These are phyloP conservation scores for Rhododendron ovatum DNA, from an alignment of 148 eudicot genomes.

Conservation along the genomic window DNA sequence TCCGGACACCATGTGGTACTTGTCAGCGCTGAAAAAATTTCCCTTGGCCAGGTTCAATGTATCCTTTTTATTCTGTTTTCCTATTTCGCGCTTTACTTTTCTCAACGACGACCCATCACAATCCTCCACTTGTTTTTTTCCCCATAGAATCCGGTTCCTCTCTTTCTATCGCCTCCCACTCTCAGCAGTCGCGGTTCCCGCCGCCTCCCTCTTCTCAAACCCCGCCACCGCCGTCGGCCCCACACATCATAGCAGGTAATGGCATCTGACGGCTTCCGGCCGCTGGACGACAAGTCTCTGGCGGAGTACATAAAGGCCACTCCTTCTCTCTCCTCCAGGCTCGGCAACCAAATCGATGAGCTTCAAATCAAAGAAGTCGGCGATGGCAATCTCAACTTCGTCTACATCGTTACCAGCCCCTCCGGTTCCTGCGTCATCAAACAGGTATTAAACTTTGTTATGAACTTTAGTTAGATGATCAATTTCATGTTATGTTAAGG, in stretches of 20 bases:
- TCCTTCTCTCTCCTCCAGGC: conserved; percentile 51
- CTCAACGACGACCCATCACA: not conserved
- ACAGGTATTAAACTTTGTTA: conserved; percentile 32
- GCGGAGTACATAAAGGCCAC: conserved; percentile 72
- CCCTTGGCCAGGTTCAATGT: conserved; percentile 4
- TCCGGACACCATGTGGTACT: too few species aligned
- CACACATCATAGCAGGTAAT: conserved; percentile 11
- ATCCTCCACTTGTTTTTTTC: not conserved
- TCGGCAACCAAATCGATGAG: conserved; percentile 39
- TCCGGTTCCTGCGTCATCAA: conserved; percentile 67
- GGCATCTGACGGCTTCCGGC: conserved; percentile 46
- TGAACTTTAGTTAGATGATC: not conserved
- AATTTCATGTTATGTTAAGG: not conserved
- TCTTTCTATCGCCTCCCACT: not conserved
- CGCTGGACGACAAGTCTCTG: conserved; percentile 64
- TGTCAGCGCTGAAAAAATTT: too few species aligned
- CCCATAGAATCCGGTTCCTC: not conserved
- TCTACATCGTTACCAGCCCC: conserved; percentile 51
- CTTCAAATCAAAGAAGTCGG: conserved; percentile 80
- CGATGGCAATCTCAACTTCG: conserved; percentile 95
- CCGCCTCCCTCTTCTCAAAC: not conserved
- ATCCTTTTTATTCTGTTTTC: not conserved
- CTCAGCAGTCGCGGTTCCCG: not conserved
- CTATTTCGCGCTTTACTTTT: not conserved
- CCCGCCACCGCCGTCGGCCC: not conserved